phyloP scores from a whole-genome alignment of 306 rosid species.

The Prunus kanzakura region DNA sequence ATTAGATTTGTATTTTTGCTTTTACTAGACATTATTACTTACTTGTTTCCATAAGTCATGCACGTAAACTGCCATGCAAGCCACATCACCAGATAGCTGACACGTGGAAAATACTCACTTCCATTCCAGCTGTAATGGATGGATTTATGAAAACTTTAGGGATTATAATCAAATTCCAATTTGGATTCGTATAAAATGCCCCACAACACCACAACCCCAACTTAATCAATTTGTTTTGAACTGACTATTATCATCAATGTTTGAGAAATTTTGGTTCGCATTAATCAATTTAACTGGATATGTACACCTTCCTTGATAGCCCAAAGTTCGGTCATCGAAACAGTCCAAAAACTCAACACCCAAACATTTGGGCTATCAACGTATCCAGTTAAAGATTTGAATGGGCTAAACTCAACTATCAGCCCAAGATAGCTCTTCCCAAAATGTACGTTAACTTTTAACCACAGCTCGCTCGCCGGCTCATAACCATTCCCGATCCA shows the following conservation, averaged over 20 bases:
- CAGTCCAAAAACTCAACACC: neutral
- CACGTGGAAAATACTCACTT: neutral
- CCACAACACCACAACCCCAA: too few species aligned
- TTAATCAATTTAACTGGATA: too few species aligned
- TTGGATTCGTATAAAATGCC: neutral
- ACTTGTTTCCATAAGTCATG: constrained; percentile 4
- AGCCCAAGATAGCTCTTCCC: neutral
- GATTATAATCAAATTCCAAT: neutral
- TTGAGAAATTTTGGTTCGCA: too few species aligned
- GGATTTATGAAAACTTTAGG: too few species aligned
- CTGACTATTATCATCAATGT: too few species aligned
- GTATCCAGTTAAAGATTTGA: neutral
- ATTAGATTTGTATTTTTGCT: neutral
- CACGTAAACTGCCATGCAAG: constrained; percentile 17
- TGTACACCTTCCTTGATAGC: too few species aligned
- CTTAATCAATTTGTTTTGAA: too few species aligned
- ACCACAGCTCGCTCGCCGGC: too few species aligned
- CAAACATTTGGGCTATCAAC: neutral
- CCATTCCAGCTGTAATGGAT: neutral
- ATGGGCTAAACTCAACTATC: neutral
- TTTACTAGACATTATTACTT: neutral
- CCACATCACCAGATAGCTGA: neutral
- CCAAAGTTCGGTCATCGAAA: too few species aligned
- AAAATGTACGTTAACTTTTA: too few species aligned
- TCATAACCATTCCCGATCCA: neutral